phyloP scores from a whole-genome alignment of 306 rosid genomes.

The Sechiopsis laciniata region DNA sequence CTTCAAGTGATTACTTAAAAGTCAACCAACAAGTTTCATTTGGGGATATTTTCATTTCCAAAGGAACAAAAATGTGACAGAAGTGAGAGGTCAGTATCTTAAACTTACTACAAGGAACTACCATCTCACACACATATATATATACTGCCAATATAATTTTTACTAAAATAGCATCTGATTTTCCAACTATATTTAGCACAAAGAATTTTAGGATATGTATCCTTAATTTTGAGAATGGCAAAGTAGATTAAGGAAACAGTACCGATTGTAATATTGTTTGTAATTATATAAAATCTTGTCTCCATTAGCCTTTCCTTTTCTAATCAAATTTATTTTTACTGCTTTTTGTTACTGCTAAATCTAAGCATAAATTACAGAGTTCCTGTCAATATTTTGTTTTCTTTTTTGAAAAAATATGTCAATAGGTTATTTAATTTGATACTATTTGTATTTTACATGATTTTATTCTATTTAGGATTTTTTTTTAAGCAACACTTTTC shows the following conservation, averaged over 20 bases:
- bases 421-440: too few relatives aligned
- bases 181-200: not conserved
- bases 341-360: not conserved
- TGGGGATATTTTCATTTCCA: constrained; percentile 57
- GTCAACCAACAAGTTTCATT: constrained; percentile 52
- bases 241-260: constrained; percentile 6
- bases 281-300: not conserved
- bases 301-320: not conserved
- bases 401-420: too few relatives aligned
- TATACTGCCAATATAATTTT: not conserved
- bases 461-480: too few relatives aligned
- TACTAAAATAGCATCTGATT: not conserved
- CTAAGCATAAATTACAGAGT: not conserved
- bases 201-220: not conserved
- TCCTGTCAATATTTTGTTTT: not conserved
- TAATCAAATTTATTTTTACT: not conserved
- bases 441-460: not conserved
- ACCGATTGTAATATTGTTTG: not conserved
- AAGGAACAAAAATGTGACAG: constrained; percentile 61
- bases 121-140: not conserved
- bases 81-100: constrained; percentile 15
- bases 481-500: too few relatives aligned
- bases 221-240: not conserved
- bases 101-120: not conserved
- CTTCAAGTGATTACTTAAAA: constrained; percentile 45